phyloP scores from a whole-genome alignment of 306 rosid genomes.

The Cucurbita argyrosperma region DNA sequence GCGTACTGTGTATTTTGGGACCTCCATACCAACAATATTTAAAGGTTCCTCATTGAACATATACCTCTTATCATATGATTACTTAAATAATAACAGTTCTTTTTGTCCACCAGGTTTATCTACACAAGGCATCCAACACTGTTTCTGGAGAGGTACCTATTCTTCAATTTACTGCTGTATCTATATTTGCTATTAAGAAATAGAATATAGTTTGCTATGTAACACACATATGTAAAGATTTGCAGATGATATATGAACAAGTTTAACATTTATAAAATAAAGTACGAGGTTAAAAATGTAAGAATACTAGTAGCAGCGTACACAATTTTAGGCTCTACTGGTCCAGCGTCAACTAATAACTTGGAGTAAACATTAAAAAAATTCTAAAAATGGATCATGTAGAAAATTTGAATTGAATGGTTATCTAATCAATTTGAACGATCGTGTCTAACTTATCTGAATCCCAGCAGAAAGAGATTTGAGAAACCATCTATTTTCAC shows the following conservation, averaged over 20 bases:
- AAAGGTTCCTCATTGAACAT: constrained; percentile 3
- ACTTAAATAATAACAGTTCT: background rate
- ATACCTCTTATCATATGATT: background rate
- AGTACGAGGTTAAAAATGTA: background rate
- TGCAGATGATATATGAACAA: background rate
- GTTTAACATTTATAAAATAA: background rate
- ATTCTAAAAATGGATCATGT: background rate
- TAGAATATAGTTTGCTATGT: background rate
- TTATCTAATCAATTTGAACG: background rate
- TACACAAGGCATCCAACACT: constrained; percentile 17
- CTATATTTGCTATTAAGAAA: background rate
- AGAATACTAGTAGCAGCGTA: background rate
- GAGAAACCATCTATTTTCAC: background rate
- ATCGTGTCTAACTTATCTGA: background rate
- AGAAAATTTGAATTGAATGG: background rate
- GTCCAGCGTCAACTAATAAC: background rate
- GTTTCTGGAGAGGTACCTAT: constrained; percentile 16
- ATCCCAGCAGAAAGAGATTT: background rate
- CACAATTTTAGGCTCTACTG: background rate
- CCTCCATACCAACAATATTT: constrained; percentile 34
- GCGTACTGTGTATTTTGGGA: constrained; percentile 41
- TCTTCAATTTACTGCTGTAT: background rate
- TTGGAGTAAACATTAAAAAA: background rate
- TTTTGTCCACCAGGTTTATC: constrained; percentile 9
- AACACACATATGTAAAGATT: no score